Evolutionary conservation across 140 eudicot species (phyloP), one percentile per base, ranked within the genome.

Genomic region (Bidens hawaiensis): DNA sequence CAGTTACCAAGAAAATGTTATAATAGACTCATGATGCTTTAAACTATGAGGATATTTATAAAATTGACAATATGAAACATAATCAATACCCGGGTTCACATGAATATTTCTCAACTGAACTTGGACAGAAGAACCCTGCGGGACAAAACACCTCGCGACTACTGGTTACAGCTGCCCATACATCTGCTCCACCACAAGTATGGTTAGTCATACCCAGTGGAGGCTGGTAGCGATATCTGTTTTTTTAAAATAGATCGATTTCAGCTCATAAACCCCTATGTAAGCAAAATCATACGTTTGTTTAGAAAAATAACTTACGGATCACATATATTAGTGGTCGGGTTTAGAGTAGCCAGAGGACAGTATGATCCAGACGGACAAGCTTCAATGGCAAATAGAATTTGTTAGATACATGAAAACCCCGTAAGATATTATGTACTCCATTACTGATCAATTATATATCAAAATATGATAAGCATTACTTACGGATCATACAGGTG

Each of bases 401-500:
- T n/a, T n/a, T n/a, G n/a, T n/a, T n/a, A n/a, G n/a, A n/a, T n/a
- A n/a, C n/a, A n/a, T n/a, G n/a, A n/a, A n/a, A n/a, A n/a, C n/a
- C n/a, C n/a, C n/a, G n/a, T n/a, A n/a, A n/a, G n/a, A n/a, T n/a
- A n/a, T n/a, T n/a, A n/a, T n/a, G n/a, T n/a, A n/a, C n/a, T n/a
- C n/a, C n/a, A n/a, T n/a, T n/a, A n/a, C n/a, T n/a, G n/a, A n/a
- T n/a, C n/a, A n/a, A n/a, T n/a, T n/a, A n/a, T n/a, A n/a, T n/a
- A n/a, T n/a, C n/a, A n/a, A n/a, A n/a, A n/a, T n/a, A n/a, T n/a
- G n/a, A n/a, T n/a, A n/a, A n/a, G n/a, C n/a, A n/a, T n/a, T n/a
- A 82, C 91, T 78, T 72, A 89, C 97, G 91, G 57, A 90, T 90
- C 97, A 90, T 90, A 81, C 97, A 90, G 23, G 95, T 86, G 67